Conservation (phyloP, 2,329 filamentous ascomycete genomes). For the Ophiostoma tasmaniense region DNA sequence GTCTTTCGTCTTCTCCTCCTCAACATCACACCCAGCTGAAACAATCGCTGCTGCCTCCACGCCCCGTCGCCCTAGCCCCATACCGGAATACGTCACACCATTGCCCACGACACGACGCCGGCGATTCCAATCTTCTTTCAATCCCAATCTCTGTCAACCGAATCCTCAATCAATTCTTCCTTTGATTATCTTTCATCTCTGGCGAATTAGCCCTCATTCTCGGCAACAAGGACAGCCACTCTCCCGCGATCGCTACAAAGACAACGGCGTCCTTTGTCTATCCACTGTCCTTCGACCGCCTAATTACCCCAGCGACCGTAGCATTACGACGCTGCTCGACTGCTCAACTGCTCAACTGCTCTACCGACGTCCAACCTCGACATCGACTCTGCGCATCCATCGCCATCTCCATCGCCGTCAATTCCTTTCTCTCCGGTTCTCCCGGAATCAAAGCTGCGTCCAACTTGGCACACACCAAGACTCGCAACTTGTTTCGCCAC, state of each 20-base stretch:
- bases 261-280: neutral
- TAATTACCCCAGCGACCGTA: constrained; percentile 1
- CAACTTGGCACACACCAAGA: neutral
- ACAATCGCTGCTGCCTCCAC: neutral
- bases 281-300: neutral
- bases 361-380: neutral
- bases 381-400: neutral
- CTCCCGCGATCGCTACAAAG: neutral
- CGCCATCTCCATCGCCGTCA: neutral
- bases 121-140: neutral
- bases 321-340: neutral
- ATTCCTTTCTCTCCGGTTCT: neutral
- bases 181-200: neutral
- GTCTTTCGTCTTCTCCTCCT: neutral
- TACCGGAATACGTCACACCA: constrained; percentile 3
- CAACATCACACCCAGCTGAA: neutral
- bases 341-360: neutral
- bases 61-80: neutral
- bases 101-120: neutral
- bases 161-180: neutral
- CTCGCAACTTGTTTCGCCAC: constrained; percentile 5
- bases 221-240: neutral
- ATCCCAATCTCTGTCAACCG: neutral
- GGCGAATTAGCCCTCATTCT: neutral
- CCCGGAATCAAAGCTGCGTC: neutral